phyloP scores from a whole-genome alignment of 805 yeast genomes.

The Suhomyces sp. region DNA sequence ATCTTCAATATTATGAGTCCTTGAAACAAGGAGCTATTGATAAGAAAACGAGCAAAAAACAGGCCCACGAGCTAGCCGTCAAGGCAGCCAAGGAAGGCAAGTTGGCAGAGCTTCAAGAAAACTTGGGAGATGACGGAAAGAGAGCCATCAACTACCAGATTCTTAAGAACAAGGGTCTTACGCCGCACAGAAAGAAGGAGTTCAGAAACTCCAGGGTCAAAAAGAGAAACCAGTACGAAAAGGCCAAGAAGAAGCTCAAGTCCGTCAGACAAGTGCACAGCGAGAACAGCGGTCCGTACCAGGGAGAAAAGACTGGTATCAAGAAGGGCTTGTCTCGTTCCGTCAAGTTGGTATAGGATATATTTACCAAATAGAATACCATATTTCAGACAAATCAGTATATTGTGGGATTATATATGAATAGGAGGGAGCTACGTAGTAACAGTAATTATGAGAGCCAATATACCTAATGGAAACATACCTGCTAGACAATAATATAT shows the following conservation, averaged over 20 bases:
- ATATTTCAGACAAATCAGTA: no score
- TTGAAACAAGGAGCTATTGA: slow-evolving; percentile 47
- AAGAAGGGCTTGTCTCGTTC: slow-evolving; percentile 90
- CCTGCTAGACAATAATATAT: no score
- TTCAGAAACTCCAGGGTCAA: slow-evolving; percentile 94
- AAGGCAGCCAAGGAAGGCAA: slow-evolving; percentile 83
- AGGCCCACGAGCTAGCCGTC: slow-evolving; percentile 68
- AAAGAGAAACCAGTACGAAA: slow-evolving; percentile 95
- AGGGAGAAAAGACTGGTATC: slow-evolving; percentile 96
- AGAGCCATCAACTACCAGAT: slow-evolving; percentile 95
- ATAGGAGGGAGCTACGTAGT: no score
- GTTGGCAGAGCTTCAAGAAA: slow-evolving; percentile 66
- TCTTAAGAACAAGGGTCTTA: slow-evolving; percentile 92
- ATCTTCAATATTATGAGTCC: slow-evolving; percentile 56
- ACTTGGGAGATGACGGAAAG: slow-evolving; percentile 76
- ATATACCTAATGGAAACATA: no score
- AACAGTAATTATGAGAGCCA: no score
- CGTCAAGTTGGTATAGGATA: slow-evolving; percentile 55
- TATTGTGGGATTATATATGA: no score
- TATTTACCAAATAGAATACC: background rate
- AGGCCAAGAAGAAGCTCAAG: slow-evolving; percentile 89
- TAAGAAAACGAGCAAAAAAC: slow-evolving; percentile 53
- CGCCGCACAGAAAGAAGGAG: slow-evolving; percentile 90
- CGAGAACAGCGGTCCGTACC: slow-evolving; percentile 65
- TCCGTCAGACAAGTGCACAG: slow-evolving; percentile 89